Percentiles rank a stretch among this genome's conserved stretches.
Conservation (phyloP, 2,329 filamentous ascomycete species). For the Hirsutella minnesotensis region DNA sequence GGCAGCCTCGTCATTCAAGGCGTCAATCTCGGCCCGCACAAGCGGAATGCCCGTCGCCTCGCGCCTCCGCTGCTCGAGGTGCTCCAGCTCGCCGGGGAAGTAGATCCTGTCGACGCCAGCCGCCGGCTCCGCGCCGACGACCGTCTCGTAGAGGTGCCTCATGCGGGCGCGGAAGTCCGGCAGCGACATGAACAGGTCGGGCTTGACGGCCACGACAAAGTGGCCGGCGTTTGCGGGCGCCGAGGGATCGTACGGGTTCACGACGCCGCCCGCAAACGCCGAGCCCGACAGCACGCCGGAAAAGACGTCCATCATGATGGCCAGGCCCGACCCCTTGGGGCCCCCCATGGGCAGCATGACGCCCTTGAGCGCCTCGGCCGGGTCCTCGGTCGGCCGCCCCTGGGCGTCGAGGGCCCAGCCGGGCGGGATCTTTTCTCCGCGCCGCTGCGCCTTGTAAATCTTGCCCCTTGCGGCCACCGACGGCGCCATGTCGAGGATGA, state of each 20-base stretch:
- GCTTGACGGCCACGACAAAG: constrained; percentile 61
- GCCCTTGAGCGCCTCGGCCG: constrained; percentile 56
- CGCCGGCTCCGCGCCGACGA: constrained; percentile 41
- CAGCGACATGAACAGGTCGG: constrained; percentile 60
- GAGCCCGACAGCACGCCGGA: constrained; percentile 67
- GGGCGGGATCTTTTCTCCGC: constrained; percentile 56
- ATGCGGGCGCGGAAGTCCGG: constrained; percentile 57
- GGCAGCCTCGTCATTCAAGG: constrained; percentile 40
- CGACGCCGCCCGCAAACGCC: constrained; percentile 68
- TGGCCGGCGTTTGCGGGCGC: constrained; percentile 61
- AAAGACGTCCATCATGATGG: constrained; percentile 86
- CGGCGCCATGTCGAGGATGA: constrained; percentile 68
- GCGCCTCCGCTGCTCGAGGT: constrained; percentile 37
- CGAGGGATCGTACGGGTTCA: constrained; percentile 62
- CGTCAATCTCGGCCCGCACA: constrained; percentile 42
- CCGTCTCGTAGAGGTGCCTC: constrained; percentile 40
- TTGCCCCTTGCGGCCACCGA: constrained; percentile 60
- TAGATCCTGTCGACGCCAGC: constrained; percentile 46
- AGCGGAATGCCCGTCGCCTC: constrained; percentile 46
- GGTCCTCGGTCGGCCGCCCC: constrained; percentile 59
- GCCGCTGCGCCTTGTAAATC: constrained; percentile 56
- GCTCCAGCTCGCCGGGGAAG: constrained; percentile 52
- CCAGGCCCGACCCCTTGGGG: constrained; percentile 64
- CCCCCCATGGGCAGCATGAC: constrained; percentile 83
- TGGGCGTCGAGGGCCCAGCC: constrained; percentile 68